Base-by-base conservation (phyloP, 2,329 filamentous ascomycete genomes). In the Epicoccum sorghinum region DNA sequence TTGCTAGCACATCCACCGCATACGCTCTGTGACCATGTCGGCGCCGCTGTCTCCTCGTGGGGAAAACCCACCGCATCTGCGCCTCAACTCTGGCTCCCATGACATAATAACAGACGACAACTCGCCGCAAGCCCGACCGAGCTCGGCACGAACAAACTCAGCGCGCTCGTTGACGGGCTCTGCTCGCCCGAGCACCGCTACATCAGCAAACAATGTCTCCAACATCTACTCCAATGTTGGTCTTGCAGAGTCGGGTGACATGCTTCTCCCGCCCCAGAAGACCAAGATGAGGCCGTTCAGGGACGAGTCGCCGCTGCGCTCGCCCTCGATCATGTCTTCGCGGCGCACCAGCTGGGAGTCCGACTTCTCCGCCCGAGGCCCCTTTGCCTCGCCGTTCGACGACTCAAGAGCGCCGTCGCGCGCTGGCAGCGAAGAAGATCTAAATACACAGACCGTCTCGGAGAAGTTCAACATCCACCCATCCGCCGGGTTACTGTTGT, bases 391-490 rank as follows among this genome's bases (percentile, higher is more conserved):
- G 47, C 85, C 84, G 0, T 87, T 86, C 60, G 82, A 84, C 55
- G 85, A 88, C 58, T 85, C 83, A 4, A 77, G 81, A 60, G 79
- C 82, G 10, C 82, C 82, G 2, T 88, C 85, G 44, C 76, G 83
- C 57, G 78, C 82, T 18, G 84, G 80, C n/a, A 88, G 85, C 64
- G 85, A 89, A 40, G 85, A 88, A 24, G 83, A 87, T 18, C 46
- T 89, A 47, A 90, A 89, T 65, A 90, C 87, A 0, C 87, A 90
- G 75, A 89, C 87, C 1, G 87, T 90, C 3, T 85, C 86, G 13
- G 86, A 89, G 66, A 90, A 90, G 72, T 90, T 87, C 72, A 89
- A 89, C 67, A 89, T 90, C 47, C 79, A 84, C 69, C 87, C 88
- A 0, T 87, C 85, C 3, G 83, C 86, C 12, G 86, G 86, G 5